Conservation (phyloP, 2,329 filamentous ascomycete species). For the Trichoderma semiorbis region DNA sequence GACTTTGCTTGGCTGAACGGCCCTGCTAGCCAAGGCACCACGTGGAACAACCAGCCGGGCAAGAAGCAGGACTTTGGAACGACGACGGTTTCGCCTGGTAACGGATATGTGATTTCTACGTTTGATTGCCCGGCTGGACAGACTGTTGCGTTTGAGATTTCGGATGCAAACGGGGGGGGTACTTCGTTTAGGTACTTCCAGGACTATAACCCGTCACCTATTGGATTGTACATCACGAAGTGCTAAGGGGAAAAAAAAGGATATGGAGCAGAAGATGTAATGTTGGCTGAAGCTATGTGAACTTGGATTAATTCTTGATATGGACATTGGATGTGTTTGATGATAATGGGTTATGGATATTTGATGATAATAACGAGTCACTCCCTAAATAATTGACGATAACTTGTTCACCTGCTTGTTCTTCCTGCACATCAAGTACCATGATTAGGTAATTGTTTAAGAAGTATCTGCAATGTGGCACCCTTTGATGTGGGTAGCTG, state of each 20-base stretch:
- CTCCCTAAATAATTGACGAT: background rate
- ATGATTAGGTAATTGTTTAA: background rate
- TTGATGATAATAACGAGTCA: background rate
- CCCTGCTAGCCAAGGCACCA: constrained; percentile 47
- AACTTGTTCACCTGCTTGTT: background rate
- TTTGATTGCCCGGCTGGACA: constrained; percentile 54
- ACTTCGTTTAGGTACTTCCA: constrained; percentile 60
- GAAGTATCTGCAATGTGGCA: background rate
- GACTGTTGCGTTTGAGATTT: constrained; percentile 51
- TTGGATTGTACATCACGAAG: constrained; percentile 39
- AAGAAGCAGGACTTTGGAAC: constrained; percentile 42
- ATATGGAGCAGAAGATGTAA: background rate
- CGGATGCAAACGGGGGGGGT: constrained; percentile 35
- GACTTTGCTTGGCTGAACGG: constrained; percentile 49
- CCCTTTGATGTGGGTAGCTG: background rate
- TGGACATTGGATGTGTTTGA: background rate
- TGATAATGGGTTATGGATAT: background rate
- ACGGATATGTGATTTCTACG: constrained; percentile 50
- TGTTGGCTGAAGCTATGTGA: background rate
- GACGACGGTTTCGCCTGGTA: constrained; percentile 48
- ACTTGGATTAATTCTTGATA: background rate
- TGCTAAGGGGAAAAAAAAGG: no score
- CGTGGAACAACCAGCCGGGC: constrained; percentile 50
- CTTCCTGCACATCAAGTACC: background rate
- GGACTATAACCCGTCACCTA: constrained; percentile 54